Base-by-base conservation (phyloP, 805 yeast species). In the Yarrowia osloensis region DNA sequence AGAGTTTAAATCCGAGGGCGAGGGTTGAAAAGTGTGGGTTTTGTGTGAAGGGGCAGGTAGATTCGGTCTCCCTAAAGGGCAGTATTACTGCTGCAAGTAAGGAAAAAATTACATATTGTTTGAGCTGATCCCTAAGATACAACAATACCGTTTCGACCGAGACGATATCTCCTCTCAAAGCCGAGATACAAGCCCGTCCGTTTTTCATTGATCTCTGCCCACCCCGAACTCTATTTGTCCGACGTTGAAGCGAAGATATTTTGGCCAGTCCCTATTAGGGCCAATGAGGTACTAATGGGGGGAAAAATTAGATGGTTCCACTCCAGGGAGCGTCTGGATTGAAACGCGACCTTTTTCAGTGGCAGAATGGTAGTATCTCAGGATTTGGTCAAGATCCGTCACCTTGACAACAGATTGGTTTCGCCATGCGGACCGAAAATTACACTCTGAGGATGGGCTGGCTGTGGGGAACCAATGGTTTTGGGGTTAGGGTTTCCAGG, bases 391-490 rank as follows among this genome's bases (percentile, higher is more conserved):
- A 9, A 33, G 26, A 54, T 24, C 49, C 44, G 63, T 57, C 63
- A 57, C 63, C 49, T 39, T 57, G 63, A 57, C 63, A 57, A 57
- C 63, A 57, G 37, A 57, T 57, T 57, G 63, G 63, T 57, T 57
- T 57, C 28, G 44, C 26, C 46, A 39, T 37, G 63, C 63, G 37
- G 63, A 39, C 63, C 63, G 49, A 57, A 57, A 57, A 57, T 57
- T 57, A 57, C 63, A 57, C 63, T 57, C 49, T 57, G 47, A 24
- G 37, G 29, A 57, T 28, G 63, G 63, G 63, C 63, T 57, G 63
- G 63, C 63, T 57, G 63, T 57, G 63, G 63, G 63, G 63, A 40
- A 57, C 57, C 49, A 57, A 57, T 57, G 49, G 35, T 40, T 57
- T 40, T 40, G 63, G 63, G 63, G 63, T 40, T 57, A 57, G 63